phyloP scores from a whole-genome alignment of 2,329 filamentous ascomycete species.

The Alternaria consortialis region DNA sequence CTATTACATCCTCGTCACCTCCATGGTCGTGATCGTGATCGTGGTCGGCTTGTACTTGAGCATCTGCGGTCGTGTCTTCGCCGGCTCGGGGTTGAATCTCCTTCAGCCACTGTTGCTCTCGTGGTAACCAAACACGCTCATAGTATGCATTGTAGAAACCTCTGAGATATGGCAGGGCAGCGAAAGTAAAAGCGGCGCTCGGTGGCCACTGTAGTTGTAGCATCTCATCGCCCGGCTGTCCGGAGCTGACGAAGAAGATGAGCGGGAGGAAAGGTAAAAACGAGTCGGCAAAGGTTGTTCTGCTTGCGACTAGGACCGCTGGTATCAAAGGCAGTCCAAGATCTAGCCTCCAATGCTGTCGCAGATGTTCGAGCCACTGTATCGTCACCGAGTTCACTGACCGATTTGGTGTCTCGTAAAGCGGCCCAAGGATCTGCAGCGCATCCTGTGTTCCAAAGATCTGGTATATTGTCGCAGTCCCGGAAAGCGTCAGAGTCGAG shows the following conservation, averaged over 20 bases:
- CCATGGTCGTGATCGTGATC: slow-evolving; percentile 40
- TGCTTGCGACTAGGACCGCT: slow-evolving; percentile 71
- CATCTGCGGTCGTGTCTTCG: slow-evolving; percentile 29
- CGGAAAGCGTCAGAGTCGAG: slow-evolving; percentile 62
- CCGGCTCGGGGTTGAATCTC: slow-evolving; percentile 68
- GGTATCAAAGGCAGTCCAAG: slow-evolving; percentile 74
- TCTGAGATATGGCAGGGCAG: slow-evolving; percentile 71
- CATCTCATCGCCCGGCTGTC: slow-evolving; percentile 52
- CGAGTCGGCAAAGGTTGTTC: slow-evolving; percentile 70
- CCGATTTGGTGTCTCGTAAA: slow-evolving; percentile 47
- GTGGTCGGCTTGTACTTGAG: slow-evolving; percentile 26
- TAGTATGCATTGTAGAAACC: slow-evolving; percentile 71
- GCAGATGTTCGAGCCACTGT: slow-evolving; percentile 38
- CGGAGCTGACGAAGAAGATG: slow-evolving; percentile 66
- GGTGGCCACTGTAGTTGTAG: slow-evolving; percentile 72
- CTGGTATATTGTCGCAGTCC: slow-evolving; percentile 69
- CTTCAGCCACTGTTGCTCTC: slow-evolving; percentile 68
- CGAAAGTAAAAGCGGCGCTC: slow-evolving; percentile 70
- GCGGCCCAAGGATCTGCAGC: slow-evolving; percentile 60
- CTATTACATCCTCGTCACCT: slow-evolving; percentile 57
- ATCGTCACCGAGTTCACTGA: slow-evolving; percentile 43
- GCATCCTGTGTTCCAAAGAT: slow-evolving; percentile 73
- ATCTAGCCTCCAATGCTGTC: slow-evolving; percentile 61
- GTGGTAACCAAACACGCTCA: slow-evolving; percentile 64
- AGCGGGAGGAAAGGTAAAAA: slow-evolving; percentile 70